Conservation (phyloP, 768 basidiomycete genomes). For the Mycena crocata region DNA sequence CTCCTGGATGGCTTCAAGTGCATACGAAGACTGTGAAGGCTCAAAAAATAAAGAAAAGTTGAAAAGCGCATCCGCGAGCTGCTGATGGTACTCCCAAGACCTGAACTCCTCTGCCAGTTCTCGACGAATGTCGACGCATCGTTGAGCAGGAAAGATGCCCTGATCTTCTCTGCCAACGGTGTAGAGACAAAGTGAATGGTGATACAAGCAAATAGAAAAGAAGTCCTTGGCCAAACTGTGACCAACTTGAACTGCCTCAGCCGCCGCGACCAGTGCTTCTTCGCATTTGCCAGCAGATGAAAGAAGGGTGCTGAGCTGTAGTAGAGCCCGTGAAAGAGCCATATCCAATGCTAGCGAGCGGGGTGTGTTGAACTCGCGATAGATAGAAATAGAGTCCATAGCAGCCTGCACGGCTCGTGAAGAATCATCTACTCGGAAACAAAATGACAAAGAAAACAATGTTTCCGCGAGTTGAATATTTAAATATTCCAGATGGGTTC, state of each 20-base stretch:
- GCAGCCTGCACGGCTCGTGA: constrained; percentile 5
- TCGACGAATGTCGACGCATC: constrained; percentile 19
- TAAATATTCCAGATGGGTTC: not conserved
- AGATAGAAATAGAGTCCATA: constrained; percentile 19
- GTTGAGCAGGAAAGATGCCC: constrained; percentile 16
- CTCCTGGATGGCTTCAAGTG: constrained; percentile 18
- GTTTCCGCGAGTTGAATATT: constrained; percentile 25
- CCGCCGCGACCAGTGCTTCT: constrained; percentile 17
- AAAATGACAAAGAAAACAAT: constrained; percentile 18
- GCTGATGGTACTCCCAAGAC: constrained; percentile 28
- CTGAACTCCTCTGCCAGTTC: constrained; percentile 11
- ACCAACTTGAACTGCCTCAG: constrained; percentile 16
- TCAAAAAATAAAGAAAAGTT: constrained; percentile 22
- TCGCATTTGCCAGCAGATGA: constrained; percentile 2
- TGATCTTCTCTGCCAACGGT: constrained; percentile 15
- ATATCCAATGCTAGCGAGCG: not conserved
- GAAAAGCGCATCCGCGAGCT: constrained; percentile 30
- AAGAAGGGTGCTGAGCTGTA: constrained; percentile 24
- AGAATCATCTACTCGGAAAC: not conserved
- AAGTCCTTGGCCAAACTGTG: constrained; percentile 16
- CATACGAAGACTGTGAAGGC: not conserved
- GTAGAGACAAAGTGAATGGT: constrained; percentile 22
- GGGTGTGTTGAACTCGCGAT: constrained; percentile 8
- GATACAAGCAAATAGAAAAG: constrained; percentile 19
- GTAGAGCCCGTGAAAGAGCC: constrained; percentile 3